A percentile compares a stretch with the other conserved stretches of the same genome.
These are phyloP conservation scores for Saccharum officinarum DNA, from an alignment of 176 grass and related monocot species.

Conservation along the genomic window DNA sequence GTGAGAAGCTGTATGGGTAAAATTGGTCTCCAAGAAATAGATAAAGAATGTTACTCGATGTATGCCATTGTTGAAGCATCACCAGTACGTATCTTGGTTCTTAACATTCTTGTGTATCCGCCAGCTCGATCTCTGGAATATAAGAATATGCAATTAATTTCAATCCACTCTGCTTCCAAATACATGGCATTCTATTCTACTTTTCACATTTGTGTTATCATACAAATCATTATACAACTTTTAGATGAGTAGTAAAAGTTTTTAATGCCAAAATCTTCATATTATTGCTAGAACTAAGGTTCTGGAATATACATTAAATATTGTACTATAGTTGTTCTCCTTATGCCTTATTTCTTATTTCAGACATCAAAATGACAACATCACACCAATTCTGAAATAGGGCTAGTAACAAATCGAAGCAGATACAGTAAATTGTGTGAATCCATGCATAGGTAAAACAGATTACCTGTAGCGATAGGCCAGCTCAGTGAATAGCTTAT, in stretches of 20 bases:
- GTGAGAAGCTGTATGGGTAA: neutral
- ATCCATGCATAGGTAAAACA: neutral
- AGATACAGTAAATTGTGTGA: neutral
- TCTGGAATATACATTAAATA: too few species aligned
- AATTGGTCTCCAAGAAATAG: neutral
- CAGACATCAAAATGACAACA: neutral
- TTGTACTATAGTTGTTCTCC: neutral
- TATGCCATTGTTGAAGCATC: conserved; percentile 95
- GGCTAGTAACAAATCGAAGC: neutral
- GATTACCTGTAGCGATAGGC: conserved; percentile 89
- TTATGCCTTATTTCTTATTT: neutral
- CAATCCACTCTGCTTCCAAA: neutral
- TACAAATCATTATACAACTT: too few species aligned
- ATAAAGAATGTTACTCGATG: conserved; percentile 73
- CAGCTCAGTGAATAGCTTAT: conserved; percentile 94
- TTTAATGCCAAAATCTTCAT: too few species aligned
- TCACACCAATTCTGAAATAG: neutral
- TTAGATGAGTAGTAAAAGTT: too few species aligned
- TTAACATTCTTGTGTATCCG: conserved; percentile 79
- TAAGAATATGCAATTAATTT: neutral
- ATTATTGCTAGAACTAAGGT: too few species aligned
- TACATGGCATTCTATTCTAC: neutral
- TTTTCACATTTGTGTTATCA: neutral
- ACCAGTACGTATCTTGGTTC: conserved; percentile 80
- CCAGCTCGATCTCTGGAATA: conserved; percentile 69